phyloP scores from a whole-genome alignment of 2,329 filamentous ascomycete species.

The Aspergillus sp. region DNA sequence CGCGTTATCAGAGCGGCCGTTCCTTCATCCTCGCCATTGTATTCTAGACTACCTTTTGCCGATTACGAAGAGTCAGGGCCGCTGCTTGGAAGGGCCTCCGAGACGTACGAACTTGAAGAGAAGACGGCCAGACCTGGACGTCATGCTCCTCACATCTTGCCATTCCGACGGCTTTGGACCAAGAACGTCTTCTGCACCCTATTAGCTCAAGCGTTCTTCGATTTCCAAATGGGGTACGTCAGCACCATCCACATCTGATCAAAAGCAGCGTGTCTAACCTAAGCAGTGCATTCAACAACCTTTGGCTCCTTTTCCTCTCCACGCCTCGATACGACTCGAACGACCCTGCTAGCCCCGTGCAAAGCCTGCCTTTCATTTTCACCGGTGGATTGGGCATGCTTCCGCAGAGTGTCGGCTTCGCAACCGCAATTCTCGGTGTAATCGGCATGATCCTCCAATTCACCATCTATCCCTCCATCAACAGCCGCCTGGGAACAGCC shows the following conservation, averaged over 20 bases:
- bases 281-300: constrained; percentile 68
- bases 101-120: constrained; percentile 39
- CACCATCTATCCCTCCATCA: constrained; percentile 68
- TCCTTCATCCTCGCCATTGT: constrained; percentile 32
- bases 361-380: constrained; percentile 56
- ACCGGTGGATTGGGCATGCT: constrained; percentile 71
- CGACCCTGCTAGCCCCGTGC: constrained; percentile 43
- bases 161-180: constrained; percentile 55
- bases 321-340: constrained; percentile 59
- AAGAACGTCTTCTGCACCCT: constrained; percentile 58
- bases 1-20: constrained; percentile 26
- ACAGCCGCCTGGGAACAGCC: constrained; percentile 66
- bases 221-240: constrained; percentile 62
- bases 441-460: constrained; percentile 73
- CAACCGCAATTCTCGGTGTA: constrained; percentile 71
- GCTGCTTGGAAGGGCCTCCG: constrained; percentile 30
- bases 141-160: constrained; percentile 42
- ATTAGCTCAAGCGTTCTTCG: constrained; percentile 66
- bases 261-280: background rate
- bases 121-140: constrained; percentile 33
- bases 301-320: constrained; percentile 77
- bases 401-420: constrained; percentile 68
- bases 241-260: background rate
- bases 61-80: constrained; percentile 38
- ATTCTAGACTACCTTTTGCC: constrained; percentile 34